Evolutionary conservation across 2,329 filamentous ascomycete genomes (phyloP), one percentile per base, ranked within the genome.

Genomic region (Chlorencoelia australis): DNA sequence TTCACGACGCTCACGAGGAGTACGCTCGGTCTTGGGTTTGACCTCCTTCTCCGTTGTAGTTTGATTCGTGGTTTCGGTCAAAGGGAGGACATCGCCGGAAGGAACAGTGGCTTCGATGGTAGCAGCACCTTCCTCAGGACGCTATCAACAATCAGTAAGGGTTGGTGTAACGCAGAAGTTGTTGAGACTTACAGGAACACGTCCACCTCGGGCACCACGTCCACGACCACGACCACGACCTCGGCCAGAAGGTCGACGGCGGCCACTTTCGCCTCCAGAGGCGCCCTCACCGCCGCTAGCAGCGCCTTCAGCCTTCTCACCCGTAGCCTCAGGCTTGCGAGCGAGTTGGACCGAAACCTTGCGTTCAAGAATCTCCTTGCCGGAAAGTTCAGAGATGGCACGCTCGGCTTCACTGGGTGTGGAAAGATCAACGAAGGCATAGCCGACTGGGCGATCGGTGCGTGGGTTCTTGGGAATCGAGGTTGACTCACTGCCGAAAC

Each of bases 381-480:
- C 89, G 56, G 91, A 95, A 50, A 98, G 82, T 68, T 94, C 86
- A 55, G 76, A 72, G 56, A 98, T 96, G 59, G 91, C 91, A 63
- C 87, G 85, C 68, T 95, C 85, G 48, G 91, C 91, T 71, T 96
- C 91, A 50, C 77, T 78, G 43, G 91, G 85, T 48, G 89, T 95
- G 45, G 86, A 93, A 50, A 98, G 82, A 61, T 96, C 91, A 63
- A 98, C 91, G 62, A 98, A 98, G 60, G 91, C 91, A 66, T 96
- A 98, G 60, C 91, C 91, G 63, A 98, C 91, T 49, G 91, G 89
- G 62, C 91, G 89, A 67, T 87, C 89, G 67, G 89, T 98, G 65
- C 91, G 89, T 61, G 91, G 91, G 74, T 98, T 96, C 76, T 93
- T 94, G 53, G 91, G 91, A 66, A 98, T 98, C 55, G 91, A 96